Evolutionary conservation across 768 basidiomycete genomes (phyloP).

Genomic region (Leccinum boreale): DNA sequence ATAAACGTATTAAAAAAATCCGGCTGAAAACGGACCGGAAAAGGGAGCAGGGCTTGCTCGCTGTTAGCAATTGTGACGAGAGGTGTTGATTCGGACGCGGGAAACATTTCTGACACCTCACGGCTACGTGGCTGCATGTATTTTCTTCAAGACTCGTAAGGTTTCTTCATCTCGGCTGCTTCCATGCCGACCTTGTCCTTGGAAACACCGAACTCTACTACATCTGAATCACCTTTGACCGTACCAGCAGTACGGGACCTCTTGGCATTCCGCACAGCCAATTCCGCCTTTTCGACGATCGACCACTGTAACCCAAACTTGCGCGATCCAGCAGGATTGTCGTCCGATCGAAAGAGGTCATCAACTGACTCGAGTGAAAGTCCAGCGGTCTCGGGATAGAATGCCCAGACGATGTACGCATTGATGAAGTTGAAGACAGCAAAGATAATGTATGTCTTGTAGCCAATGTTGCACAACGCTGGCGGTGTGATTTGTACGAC

Average conservation of each 20-base stretch:
- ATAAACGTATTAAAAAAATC: too few relatives aligned
- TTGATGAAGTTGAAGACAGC: neutral
- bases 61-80: too few relatives aligned
- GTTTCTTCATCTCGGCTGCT: neutral
- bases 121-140: too few relatives aligned
- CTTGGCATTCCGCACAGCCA: neutral
- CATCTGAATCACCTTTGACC: neutral
- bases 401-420: neutral
- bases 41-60: too few relatives aligned
- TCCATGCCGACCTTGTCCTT: neutral
- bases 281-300: neutral
- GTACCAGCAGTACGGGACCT: neutral
- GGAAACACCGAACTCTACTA: neutral
- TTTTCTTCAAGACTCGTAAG: neutral
- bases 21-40: too few relatives aligned
- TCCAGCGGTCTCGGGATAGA: conserved; percentile 5
- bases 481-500: conserved; percentile 11
- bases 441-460: conserved; percentile 7
- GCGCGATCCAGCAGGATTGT: neutral
- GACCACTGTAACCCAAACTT: conserved; percentile 1
- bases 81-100: too few relatives aligned
- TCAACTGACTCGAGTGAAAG: conserved; percentile 7
- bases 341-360: neutral
- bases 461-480: conserved; percentile 7
- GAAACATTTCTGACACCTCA: too few relatives aligned